Evolutionary conservation across 768 basidiomycete species (phyloP), one percentile per base, ranked within the genome.

Genomic region (Sporobolomyces roseus): DNA sequence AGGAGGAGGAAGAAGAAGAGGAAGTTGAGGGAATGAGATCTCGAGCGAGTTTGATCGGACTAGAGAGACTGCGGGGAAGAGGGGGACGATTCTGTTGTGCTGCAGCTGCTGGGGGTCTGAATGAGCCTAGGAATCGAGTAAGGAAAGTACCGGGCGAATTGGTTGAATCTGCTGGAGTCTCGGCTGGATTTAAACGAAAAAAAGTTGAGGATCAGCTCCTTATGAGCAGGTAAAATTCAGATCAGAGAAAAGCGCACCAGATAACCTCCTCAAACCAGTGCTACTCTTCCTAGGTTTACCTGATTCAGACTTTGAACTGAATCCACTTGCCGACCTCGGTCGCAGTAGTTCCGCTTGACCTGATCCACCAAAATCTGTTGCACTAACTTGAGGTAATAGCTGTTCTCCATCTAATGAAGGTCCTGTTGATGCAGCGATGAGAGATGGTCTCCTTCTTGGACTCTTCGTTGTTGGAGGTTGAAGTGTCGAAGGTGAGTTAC

Each of bases 71-170:
- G 1, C 71, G 36, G 2, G 71, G 63, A 3, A 72, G 46, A 2
- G 53, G n/a, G 0, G 70, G 70, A 16, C 70, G 70, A 32, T n/a
- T 45, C 1, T 46, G 8, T 2, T 55, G 56, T 1, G 54, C 6
- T 3, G 58, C 19, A 9, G 52, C 12, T 1, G 52, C 12, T 1
- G 59, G 41, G 0, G 66, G 53, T 45, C 70, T 61, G 33, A 72
- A 65, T 5, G 53, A 58, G 17, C 62, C 66, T 38, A 72, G 50
- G 66, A 72, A 65, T 27, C 71, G 66, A 8, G 59, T 53, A 53
- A 72, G 71, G 36, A 72, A 71, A 30, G 70, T 66, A 13, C 64
- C 65, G 10, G 61, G 38, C 36, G 58, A 43, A 9, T 29, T 58
- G 41, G 41, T 48, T n/a, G 58, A 35, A n/a, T n/a, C n/a, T n/a